These are phyloP conservation scores for Vaccinium darrowii DNA, from an alignment of 148 eudicot genomes.

Conservation along the genomic window DNA sequence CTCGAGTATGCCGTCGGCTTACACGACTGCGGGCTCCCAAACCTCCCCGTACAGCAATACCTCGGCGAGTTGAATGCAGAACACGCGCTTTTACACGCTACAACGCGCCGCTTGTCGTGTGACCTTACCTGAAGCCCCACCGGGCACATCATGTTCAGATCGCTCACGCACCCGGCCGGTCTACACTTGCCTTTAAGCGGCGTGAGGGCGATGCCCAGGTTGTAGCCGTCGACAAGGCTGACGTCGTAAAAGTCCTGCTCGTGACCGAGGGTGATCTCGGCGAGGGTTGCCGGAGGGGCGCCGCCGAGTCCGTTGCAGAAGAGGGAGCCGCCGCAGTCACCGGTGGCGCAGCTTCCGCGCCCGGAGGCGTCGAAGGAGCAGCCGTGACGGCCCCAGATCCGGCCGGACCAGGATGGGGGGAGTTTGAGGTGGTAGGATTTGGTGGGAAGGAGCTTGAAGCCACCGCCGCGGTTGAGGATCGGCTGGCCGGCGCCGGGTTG, in stretches of 20 bases:
- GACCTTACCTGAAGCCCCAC: slow-evolving; percentile 74
- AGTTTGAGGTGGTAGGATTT: slow-evolving; percentile 50
- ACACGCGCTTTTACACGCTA: slow-evolving; percentile 96
- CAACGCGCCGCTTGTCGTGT: slow-evolving; percentile 48
- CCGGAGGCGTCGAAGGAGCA: slow-evolving; percentile 72
- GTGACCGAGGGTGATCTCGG: slow-evolving; percentile 74
- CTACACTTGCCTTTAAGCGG: slow-evolving; percentile 70
- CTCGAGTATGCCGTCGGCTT: slow-evolving; percentile 93
- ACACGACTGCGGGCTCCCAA: slow-evolving; percentile 78
- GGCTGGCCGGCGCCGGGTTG: slow-evolving; percentile 79
- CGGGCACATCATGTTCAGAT: slow-evolving; percentile 86
- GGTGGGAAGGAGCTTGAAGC: slow-evolving; percentile 59
- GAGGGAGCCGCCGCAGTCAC: slow-evolving; percentile 85
- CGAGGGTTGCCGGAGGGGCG: slow-evolving; percentile 86
- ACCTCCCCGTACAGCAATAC: slow-evolving; percentile 83
- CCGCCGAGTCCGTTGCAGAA: slow-evolving; percentile 89
- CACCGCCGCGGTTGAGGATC: slow-evolving; percentile 81
- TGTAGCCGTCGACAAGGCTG: slow-evolving; percentile 92
- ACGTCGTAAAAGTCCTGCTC: slow-evolving; percentile 94
- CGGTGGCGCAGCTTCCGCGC: slow-evolving; percentile 77
- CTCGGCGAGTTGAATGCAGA: slow-evolving; percentile 85
- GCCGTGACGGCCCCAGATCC: slow-evolving; percentile 91
- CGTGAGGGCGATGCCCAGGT: slow-evolving; percentile 67
- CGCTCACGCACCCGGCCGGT: slow-evolving; percentile 78
- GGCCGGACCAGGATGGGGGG: slow-evolving; percentile 84